Conservation (phyloP, 352 stramenopile genomes). For the Phytophthora foliorum region DNA sequence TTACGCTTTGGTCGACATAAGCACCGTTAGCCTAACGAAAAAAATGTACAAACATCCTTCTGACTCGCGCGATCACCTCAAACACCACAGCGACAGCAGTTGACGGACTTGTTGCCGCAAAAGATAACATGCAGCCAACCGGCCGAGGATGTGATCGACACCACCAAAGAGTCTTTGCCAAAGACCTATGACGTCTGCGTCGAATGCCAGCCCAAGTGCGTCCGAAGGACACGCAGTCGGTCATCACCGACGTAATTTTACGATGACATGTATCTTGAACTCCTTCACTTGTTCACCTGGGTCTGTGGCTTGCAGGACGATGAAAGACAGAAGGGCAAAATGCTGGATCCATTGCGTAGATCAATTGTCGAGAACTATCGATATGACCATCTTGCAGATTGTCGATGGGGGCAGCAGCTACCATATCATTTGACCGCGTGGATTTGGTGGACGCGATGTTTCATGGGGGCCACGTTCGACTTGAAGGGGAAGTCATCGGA, state of each 20-base stretch:
- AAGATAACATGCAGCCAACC: background rate
- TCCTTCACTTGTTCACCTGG: too few species aligned
- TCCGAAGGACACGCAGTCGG: constrained; percentile 45
- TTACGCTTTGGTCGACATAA: constrained; percentile 38
- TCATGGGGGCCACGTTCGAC: constrained; percentile 52
- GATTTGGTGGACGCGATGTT: constrained; percentile 51
- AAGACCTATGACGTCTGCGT: constrained; percentile 46
- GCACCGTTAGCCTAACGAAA: constrained; percentile 8
- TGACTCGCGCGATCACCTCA: too few species aligned
- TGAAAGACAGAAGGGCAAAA: constrained; percentile 41
- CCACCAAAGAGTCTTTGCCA: constrained; percentile 40
- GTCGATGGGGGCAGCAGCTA: constrained; percentile 38
- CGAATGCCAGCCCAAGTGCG: constrained; percentile 45
- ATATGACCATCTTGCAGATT: constrained; percentile 8
- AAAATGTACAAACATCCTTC: background rate
- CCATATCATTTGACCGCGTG: constrained; percentile 57
- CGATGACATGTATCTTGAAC: background rate
- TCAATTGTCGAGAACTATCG: background rate
- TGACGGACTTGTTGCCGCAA: constrained; percentile 8
- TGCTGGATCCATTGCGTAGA: constrained; percentile 35
- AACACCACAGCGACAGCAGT: too few species aligned
- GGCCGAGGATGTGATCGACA: constrained; percentile 16
- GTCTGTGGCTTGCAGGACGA: constrained; percentile 33
- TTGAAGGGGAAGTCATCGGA: constrained; percentile 51
- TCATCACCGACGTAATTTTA: constrained; percentile 60